These are phyloP conservation scores for Termitomyces sp. DNA, from an alignment of 768 basidiomycete species.

Conservation along the genomic window DNA sequence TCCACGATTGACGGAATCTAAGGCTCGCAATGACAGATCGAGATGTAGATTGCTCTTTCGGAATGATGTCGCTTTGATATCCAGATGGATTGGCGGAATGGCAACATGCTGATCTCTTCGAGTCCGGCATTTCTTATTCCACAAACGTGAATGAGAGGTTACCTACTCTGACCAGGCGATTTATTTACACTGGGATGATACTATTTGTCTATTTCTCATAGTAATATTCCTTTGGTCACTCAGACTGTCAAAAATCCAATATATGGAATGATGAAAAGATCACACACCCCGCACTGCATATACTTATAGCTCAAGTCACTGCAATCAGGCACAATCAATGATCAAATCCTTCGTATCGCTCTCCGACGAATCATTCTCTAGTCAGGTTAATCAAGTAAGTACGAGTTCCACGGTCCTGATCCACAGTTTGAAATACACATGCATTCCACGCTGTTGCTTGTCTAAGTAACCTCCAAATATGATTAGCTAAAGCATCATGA, in stretches of 20 bases:
- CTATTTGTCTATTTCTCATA: neutral
- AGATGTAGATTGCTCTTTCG: neutral
- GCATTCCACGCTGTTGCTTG: neutral
- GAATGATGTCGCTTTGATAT: neutral
- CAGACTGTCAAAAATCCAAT: neutral
- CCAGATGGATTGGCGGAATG: neutral
- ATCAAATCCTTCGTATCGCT: neutral
- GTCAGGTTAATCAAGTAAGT: neutral
- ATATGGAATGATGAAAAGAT: neutral
- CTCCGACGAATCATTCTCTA: neutral
- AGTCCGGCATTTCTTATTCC: neutral
- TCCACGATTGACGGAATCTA: neutral
- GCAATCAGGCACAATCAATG: neutral
- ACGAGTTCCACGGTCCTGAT: neutral
- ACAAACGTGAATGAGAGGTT: neutral
- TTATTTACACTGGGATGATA: neutral
- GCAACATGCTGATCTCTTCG: neutral
- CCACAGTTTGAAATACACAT: too few relatives aligned
- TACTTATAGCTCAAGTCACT: neutral
- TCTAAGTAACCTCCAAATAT: neutral
- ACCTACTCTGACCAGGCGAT: neutral
- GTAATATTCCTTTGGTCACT: neutral
- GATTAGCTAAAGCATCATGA: neutral
- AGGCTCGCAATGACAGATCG: neutral
- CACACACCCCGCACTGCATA: neutral